A percentile compares a stretch with the other conserved stretches of the same genome.
Conservation (phyloP, 2,329 filamentous ascomycete species). For the Ascochyta clinopodiicola region DNA sequence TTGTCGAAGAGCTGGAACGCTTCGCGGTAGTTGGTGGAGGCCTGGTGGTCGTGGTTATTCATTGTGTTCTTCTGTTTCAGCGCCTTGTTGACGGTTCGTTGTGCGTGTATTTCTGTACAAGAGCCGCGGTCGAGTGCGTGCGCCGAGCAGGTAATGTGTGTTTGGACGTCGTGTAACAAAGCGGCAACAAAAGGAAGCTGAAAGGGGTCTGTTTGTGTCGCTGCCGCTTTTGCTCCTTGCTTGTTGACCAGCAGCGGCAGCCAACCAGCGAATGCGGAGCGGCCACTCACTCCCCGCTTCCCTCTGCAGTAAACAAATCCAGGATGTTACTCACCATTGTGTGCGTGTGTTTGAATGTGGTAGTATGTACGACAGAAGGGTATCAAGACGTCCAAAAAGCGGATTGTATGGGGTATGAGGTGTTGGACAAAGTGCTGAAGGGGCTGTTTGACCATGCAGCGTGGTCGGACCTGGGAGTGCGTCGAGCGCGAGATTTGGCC, state of each 20-base stretch:
- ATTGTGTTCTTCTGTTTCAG: constrained; percentile 32
- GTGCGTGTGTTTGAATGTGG: constrained; percentile 4
- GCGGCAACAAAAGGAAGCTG: constrained; percentile 2
- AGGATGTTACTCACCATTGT: constrained; percentile 29
- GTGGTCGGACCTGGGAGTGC: constrained; percentile 26
- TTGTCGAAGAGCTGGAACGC: constrained; percentile 99
- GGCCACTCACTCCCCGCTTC: constrained; percentile 4
- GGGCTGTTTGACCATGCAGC: constrained; percentile 21
- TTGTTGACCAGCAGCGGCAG: constrained; percentile 23
- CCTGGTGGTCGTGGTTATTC: constrained; percentile 56
- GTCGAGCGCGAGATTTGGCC: constrained; percentile 33
- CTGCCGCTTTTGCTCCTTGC: constrained; percentile 15
- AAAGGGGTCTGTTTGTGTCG: constrained; percentile 25
- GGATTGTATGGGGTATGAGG: constrained; percentile 19
- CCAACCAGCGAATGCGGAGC: constrained; percentile 19
- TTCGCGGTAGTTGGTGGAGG: constrained; percentile 99
- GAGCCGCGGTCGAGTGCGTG: constrained; percentile 8
- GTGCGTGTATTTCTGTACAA: constrained; percentile 10
- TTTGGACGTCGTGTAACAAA: constrained; percentile 7
- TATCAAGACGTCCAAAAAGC: constrained; percentile 17
- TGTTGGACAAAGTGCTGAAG: constrained; percentile 19
- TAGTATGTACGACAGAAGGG: constrained; percentile 8
- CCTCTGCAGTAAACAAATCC: not conserved
- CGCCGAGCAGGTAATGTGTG: constrained; percentile 1
- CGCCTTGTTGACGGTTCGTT: constrained; percentile 9